A percentile compares a stretch with the other conserved stretches of the same genome.
phyloP scores from a whole-genome alignment of 768 basidiomycete species.

The Mycena alexandri region DNA sequence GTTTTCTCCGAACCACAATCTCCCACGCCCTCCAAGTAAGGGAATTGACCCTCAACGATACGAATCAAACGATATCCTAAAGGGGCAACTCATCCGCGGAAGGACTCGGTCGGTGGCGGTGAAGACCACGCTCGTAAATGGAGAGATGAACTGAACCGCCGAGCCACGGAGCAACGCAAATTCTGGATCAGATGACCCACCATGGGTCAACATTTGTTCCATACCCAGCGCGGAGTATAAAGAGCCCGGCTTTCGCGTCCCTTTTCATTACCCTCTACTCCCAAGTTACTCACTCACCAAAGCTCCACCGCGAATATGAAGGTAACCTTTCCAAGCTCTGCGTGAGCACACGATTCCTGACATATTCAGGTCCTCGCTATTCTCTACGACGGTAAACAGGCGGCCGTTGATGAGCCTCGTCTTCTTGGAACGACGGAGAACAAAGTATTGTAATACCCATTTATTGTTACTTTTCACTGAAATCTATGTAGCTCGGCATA shows the following conservation, averaged over 20 bases:
- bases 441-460: constrained; percentile 56
- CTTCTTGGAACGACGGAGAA: constrained; percentile 88
- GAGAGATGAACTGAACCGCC: constrained; percentile 12
- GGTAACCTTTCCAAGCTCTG: constrained; percentile 42
- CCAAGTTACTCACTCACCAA: constrained; percentile 6
- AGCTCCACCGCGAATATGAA: constrained; percentile 52
- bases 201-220: constrained; percentile 9
- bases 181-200: constrained; percentile 18
- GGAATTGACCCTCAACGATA: constrained; percentile 8
- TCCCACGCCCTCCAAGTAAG: constrained; percentile 1
- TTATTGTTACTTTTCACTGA: background rate
- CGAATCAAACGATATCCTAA: constrained; percentile 8
- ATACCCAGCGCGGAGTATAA: constrained; percentile 4
- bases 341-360: constrained; percentile 5
- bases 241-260: background rate
- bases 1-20: background rate
- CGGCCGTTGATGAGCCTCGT: constrained; percentile 77
- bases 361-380: constrained; percentile 73
- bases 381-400: constrained; percentile 76
- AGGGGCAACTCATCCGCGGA: background rate
- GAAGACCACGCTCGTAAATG: background rate
- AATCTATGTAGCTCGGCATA: constrained; percentile 71
- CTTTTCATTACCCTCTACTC: constrained; percentile 15
- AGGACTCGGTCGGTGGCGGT: constrained; percentile 15
- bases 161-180: constrained; percentile 11